Percentiles rank a stretch among this genome's conserved stretches.
Evolutionary conservation across 768 basidiomycete genomes (phyloP).

Genomic region (Lactarius hatsudake): DNA sequence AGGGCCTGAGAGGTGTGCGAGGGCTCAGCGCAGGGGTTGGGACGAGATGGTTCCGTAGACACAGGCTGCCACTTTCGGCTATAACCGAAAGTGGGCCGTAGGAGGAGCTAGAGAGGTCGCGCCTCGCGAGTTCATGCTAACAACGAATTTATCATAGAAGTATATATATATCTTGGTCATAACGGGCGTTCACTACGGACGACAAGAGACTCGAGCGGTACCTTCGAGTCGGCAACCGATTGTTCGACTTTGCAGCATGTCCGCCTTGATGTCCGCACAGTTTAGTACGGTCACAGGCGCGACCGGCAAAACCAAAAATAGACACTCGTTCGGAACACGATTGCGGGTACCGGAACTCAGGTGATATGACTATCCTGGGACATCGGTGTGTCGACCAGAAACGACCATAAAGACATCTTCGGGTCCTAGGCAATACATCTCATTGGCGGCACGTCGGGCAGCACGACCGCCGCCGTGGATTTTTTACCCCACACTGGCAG

Average conservation of each 20-base stretch:
- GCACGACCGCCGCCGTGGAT: background rate
- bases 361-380: background rate
- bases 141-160: background rate
- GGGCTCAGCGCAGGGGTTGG: too few species aligned
- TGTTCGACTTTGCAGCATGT: too few species aligned
- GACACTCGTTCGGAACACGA: background rate
- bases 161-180: background rate
- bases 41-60: too few species aligned
- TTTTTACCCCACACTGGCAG: background rate
- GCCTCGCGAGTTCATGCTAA: background rate
- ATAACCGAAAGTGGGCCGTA: too few species aligned
- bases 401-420: background rate
- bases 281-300: background rate
- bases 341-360: too few species aligned
- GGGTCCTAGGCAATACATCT: background rate
- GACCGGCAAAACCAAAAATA: background rate
- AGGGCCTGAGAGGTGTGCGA: too few species aligned
- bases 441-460: background rate
- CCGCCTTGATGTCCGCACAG: background rate
- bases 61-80: too few species aligned
- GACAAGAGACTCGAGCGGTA: background rate
- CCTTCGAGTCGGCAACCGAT: background rate
- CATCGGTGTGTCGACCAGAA: too few species aligned
- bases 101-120: too few species aligned
- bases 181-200: background rate